A percentile compares a stretch with the other conserved stretches of the same genome.
phyloP scores from a whole-genome alignment of 2,329 filamentous ascomycete species.

The Leptodontidium sp. region DNA sequence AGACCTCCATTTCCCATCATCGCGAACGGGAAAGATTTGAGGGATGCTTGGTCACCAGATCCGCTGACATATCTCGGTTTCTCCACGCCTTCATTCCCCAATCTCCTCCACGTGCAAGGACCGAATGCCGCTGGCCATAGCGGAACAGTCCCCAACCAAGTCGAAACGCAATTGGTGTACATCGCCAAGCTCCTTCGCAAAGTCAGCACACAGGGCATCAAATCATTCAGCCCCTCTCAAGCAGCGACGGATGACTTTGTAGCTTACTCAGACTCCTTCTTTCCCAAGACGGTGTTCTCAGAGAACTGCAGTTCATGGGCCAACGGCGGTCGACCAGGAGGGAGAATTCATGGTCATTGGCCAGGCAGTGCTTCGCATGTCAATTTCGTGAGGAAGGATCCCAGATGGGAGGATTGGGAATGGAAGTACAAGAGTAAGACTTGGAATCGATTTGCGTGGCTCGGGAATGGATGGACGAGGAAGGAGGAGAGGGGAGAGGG shows the following conservation, averaged over 20 bases:
- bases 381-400: constrained; percentile 63
- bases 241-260: constrained; percentile 71
- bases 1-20: constrained; percentile 67
- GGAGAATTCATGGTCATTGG: constrained; percentile 73
- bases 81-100: constrained; percentile 71
- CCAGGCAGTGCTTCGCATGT: constrained; percentile 72
- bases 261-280: constrained; percentile 65
- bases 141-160: constrained; percentile 71
- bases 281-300: constrained; percentile 61
- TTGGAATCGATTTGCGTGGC: constrained; percentile 61
- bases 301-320: constrained; percentile 77
- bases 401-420: constrained; percentile 67
- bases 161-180: constrained; percentile 72
- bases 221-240: constrained; percentile 63
- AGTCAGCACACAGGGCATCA: constrained; percentile 70
- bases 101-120: constrained; percentile 70
- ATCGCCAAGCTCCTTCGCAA: constrained; percentile 74
- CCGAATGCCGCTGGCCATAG: constrained; percentile 66
- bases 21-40: constrained; percentile 61
- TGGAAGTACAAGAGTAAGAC: constrained; percentile 55
- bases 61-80: constrained; percentile 74
- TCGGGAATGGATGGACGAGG: constrained; percentile 72
- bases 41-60: constrained; percentile 62
- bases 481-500: constrained; percentile 61
- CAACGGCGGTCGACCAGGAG: constrained; percentile 70